A percentile compares a stretch with the other conserved stretches of the same genome.
Conservation (phyloP, 352 stramenopile species). For the Globisporangium apiculatum region DNA sequence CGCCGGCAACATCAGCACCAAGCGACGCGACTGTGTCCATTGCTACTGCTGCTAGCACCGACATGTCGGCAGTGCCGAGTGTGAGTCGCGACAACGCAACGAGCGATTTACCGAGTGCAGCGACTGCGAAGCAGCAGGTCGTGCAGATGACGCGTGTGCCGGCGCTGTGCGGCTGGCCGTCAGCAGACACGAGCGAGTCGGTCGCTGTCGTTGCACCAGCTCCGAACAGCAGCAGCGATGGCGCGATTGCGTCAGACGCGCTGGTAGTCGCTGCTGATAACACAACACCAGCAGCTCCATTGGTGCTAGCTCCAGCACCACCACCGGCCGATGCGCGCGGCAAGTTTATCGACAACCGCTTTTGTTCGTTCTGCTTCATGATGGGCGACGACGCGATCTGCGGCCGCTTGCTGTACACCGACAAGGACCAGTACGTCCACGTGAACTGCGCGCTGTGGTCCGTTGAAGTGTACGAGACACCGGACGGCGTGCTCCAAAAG, state of each 20-base stretch:
- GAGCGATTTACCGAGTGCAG: not conserved
- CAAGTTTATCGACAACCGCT: conserved; percentile 54
- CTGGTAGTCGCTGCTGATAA: not conserved
- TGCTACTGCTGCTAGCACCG: too few species aligned
- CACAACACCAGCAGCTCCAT: too few species aligned
- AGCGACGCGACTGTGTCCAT: not conserved
- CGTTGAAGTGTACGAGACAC: conserved; percentile 88
- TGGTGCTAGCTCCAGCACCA: too few species aligned
- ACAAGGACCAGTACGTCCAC: conserved; percentile 88
- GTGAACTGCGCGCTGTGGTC: conserved; percentile 92
- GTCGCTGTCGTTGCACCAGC: not conserved
- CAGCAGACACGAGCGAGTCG: not conserved
- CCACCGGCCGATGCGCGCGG: not conserved
- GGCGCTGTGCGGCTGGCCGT: conserved; percentile 39
- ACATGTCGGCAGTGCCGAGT: not conserved
- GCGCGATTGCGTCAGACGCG: not conserved
- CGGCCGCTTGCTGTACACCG: conserved; percentile 75
- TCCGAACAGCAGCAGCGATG: not conserved
- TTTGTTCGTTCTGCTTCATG: conserved; percentile 78
- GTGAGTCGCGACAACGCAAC: not conserved
- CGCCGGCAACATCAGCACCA: not conserved
- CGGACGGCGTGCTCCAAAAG: conserved; percentile 58
- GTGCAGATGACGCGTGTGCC: conserved; percentile 30
- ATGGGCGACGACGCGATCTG: conserved; percentile 66
- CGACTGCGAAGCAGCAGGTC: conserved; percentile 1